A percentile compares a stretch with the other conserved stretches of the same genome.
Evolutionary conservation across 441 rosid genomes (phyloP).

Genomic region (Theobroma grandiflorum): DNA sequence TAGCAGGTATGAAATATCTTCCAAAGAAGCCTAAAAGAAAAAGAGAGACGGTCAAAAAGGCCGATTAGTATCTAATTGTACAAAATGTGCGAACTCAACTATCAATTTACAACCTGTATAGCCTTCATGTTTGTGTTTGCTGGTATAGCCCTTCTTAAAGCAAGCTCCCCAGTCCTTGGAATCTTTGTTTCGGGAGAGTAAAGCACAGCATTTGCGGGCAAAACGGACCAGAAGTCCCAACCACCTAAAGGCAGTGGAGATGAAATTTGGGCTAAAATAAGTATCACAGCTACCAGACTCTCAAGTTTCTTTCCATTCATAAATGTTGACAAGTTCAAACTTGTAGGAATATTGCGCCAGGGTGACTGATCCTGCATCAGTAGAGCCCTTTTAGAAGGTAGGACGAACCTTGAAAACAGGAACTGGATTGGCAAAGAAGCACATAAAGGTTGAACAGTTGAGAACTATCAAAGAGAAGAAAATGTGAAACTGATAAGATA

Average conservation of each 20-base stretch:
- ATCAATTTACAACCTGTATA: conserved; percentile 61
- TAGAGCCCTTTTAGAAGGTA: conserved; percentile 44
- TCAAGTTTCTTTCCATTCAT: conserved; percentile 44
- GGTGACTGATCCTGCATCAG: conserved; percentile 65
- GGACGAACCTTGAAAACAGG: conserved; percentile 19
- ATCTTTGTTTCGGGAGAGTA: conserved; percentile 95
- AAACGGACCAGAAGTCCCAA: conserved; percentile 52
- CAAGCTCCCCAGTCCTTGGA: conserved; percentile 96
- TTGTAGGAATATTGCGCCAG: conserved; percentile 34
- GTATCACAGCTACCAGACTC: conserved; percentile 54
- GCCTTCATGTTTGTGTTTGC: conserved; percentile 90
- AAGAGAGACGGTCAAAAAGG: conserved; percentile 23
- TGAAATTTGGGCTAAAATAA: conserved; percentile 67
- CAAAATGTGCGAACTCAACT: conserved; percentile 13
- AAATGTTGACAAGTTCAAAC: conserved; percentile 31
- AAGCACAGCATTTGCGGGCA: conserved; percentile 86
- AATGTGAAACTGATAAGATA: neutral
- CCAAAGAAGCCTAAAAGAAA: conserved; percentile 72
- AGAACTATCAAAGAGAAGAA: neutral
- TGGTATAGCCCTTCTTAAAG: conserved; percentile 85
- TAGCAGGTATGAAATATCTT: conserved; percentile 88
- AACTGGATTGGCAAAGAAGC: neutral
- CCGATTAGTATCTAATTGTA: conserved; percentile 18
- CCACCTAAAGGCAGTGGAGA: conserved; percentile 72
- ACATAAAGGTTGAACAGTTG: neutral